Conservation (phyloP, 306 rosid genomes). For the Hippophae tibetana region DNA sequence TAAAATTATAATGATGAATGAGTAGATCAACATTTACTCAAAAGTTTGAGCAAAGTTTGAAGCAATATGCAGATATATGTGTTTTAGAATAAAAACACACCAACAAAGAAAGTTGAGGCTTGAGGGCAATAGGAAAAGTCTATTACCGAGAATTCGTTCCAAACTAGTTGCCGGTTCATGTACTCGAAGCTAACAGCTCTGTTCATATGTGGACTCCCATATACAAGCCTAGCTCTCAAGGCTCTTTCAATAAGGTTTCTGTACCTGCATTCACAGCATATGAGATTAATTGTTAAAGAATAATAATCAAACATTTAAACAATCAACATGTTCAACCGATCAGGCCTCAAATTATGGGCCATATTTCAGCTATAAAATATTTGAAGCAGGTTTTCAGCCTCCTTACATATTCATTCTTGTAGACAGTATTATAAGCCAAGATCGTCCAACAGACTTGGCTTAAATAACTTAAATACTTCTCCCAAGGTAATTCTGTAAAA, state of each 20-base stretch:
- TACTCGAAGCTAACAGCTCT: conserved; percentile 98
- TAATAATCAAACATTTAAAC: background rate
- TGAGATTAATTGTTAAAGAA: no score
- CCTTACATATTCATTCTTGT: background rate
- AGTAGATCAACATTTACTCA: no score
- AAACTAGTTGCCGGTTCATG: conserved; percentile 96
- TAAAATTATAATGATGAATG: no score
- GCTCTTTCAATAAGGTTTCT: conserved; percentile 91
- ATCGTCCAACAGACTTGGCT: background rate
- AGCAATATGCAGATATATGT: no score
- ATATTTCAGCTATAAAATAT: background rate
- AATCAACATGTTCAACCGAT: background rate
- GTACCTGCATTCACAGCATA: conserved; percentile 42
- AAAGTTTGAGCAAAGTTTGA: no score
- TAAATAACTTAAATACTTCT: background rate
- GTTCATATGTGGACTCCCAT: conserved; percentile 94
- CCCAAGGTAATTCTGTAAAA: background rate
- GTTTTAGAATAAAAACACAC: no score
- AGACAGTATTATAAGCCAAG: background rate
- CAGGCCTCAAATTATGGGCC: background rate
- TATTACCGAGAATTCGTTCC: conserved; percentile 97
- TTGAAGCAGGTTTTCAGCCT: background rate
- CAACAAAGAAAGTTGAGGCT: no score
- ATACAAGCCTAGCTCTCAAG: conserved; percentile 86
- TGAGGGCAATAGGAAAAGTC: conserved; percentile 1